Evolutionary conservation across 2,329 filamentous ascomycete genomes (phyloP), one percentile per base, ranked within the genome.

Genomic region (Monosporascus sp.): DNA sequence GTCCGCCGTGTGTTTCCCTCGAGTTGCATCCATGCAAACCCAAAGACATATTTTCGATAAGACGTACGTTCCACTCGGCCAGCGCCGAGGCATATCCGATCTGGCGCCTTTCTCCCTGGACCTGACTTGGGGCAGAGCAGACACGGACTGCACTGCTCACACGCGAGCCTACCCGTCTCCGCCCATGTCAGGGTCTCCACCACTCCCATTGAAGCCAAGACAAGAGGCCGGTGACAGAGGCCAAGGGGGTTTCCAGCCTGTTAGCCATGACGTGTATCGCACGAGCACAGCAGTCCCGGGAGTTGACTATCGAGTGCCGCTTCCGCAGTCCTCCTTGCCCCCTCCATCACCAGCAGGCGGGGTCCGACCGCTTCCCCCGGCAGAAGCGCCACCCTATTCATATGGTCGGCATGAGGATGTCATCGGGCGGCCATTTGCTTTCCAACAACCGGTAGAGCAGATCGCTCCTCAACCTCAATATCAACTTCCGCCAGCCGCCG

Each of bases 171-270:
- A 87, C 74, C 84, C 84, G 69, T 87, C 85, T 78, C 84, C 85
- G 75, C 85, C 85, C 78, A 87, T 87, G 85, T 87, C 85, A 77
- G 83, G 82, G 69, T 86, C 84, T 76, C 82, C 84, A 65, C 78
- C 78, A 63, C 74, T 79, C 64, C 79, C 82, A 71, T 75, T 78
- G 68, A 84, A 80, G 74, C 69, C 73, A 75, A 77, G 77, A 69
- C 78, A 74, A 71, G 80, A 84, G 72, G 76, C 76, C 65, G 76
- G 74, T 71, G 77, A 80, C 70, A 76, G 78, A 70, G 73, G 75
- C 66, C 78, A 79, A 65, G 74, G 71, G 65, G 68, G 69, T 63
- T 80, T 75, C 63, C 70, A 72, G 57, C 62, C 72, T 54, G 65
- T 72, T 51, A 71, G 70, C 61, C 75, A 80, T 63, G 76, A 84